phyloP scores from a whole-genome alignment of 371 early-diverging fungal genomes.

The Zychaea mexicana region DNA sequence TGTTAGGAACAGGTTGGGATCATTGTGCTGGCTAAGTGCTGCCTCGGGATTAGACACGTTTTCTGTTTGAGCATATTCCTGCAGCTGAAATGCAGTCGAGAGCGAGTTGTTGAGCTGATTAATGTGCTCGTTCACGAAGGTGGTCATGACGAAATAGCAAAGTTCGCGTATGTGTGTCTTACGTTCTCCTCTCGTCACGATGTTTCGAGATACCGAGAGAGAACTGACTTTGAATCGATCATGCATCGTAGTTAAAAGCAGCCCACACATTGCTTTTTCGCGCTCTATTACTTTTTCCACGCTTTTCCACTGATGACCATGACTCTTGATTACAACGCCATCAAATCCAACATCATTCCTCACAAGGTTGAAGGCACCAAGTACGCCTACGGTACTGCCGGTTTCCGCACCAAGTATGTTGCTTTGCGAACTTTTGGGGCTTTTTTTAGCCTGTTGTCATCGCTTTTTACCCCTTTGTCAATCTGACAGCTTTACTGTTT shows the following conservation, averaged over 20 bases:
- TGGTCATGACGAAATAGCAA: slow-evolving; percentile 20
- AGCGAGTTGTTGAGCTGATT: slow-evolving; percentile 16
- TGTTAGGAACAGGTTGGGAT: slow-evolving; percentile 29
- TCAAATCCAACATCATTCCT: slow-evolving; percentile 37
- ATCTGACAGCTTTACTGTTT: neutral
- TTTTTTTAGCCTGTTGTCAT: neutral
- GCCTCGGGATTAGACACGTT: neutral
- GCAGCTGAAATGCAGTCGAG: slow-evolving; percentile 10
- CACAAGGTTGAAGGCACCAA: slow-evolving; percentile 34
- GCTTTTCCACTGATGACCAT: slow-evolving; percentile 17
- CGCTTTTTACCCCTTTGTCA: neutral
- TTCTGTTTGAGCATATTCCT: neutral
- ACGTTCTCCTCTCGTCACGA: no score
- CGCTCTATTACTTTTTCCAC: neutral
- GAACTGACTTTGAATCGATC: no score
- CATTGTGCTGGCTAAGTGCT: slow-evolving; percentile 14
- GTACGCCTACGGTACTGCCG: slow-evolving; percentile 96
- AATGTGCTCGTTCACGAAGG: slow-evolving; percentile 26
- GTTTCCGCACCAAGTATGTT: slow-evolving; percentile 89
- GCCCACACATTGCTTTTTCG: no score
- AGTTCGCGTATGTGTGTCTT: neutral
- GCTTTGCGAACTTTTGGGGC: neutral
- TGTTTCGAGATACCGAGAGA: neutral
- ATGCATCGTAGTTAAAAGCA: neutral
- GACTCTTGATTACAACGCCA: slow-evolving; percentile 31